Evolutionary conservation across 345 rosid genomes (phyloP), one percentile per base, ranked within the genome.

Genomic region (Melaleuca quinquenervia): DNA sequence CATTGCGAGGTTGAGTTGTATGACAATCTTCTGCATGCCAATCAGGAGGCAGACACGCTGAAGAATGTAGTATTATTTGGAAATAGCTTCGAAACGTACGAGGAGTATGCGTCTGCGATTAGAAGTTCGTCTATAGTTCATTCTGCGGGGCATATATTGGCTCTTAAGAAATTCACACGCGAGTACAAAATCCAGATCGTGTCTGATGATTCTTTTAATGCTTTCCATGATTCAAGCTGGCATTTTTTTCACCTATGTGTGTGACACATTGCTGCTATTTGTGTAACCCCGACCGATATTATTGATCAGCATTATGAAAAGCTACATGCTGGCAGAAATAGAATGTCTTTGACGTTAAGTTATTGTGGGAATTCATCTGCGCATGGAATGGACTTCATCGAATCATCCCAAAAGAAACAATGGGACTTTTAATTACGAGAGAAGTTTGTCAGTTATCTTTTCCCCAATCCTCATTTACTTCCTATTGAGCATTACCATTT

Each of bases 191-290:
- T 96, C 75, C 86, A 91, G 87, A 92, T 89, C 3, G 90, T 91
- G 32, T 90, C 94, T 12, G 94, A 95, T 84, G 98, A 94, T 85
- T 96, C 84, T 91, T 95, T 92, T 89, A 89, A 92, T 78, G 96
- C 98, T 7, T 96, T 97, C 82, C 98, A 94, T 89, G 98, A 94
- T 89, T 93, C 96, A 74, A 95, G 98, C 87, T 96, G 98, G 99
- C 99, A 95, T 94, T 95, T 97, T 70, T 89, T 96, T 94, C 92
- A 90, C 90, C 80, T 88, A 91, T 82, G 89, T 14, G 85, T 32
- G 62, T 53, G 94, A 91, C 80, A 84, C 89, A 9, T 90, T 91
- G 52, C 90, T 92, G 87, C 91, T 88, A 84, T 88, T 78, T 58
- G 56, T 86, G 36, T 84, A 58, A 50, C 44, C 52, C 53, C 82